Conservation (phyloP, 1,284 basidiomycete genomes). For the Leccinum angustisporum region DNA sequence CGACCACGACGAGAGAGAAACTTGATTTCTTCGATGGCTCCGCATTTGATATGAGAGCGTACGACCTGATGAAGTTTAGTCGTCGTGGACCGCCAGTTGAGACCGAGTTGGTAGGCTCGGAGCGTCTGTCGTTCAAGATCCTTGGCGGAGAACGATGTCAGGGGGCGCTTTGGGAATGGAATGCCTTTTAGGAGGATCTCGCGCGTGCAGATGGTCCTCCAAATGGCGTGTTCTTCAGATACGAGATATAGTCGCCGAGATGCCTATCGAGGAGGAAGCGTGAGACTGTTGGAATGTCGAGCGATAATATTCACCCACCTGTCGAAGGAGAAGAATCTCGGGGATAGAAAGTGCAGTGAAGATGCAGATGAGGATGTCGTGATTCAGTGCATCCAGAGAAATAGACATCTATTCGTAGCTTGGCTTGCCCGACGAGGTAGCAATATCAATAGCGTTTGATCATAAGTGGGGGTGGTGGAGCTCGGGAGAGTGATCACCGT, state of each 20-base stretch:
- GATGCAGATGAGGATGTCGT: constrained; percentile 52
- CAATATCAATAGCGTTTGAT: background rate
- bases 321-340: constrained; percentile 47
- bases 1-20: constrained; percentile 47
- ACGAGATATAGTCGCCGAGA: constrained; percentile 46
- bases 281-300: background rate
- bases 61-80: constrained; percentile 26
- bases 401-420: constrained; percentile 17
- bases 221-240: constrained; percentile 49
- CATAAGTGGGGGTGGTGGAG: too few relatives aligned
- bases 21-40: constrained; percentile 49
- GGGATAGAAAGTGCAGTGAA: constrained; percentile 46
- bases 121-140: constrained; percentile 47
- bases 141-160: constrained; percentile 35
- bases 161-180: constrained; percentile 43
- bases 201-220: constrained; percentile 48
- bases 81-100: constrained; percentile 43
- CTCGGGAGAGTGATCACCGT: background rate
- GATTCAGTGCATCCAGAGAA: constrained; percentile 32
- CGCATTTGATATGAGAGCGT: constrained; percentile 35
- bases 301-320: constrained; percentile 36
- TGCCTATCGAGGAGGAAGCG: constrained; percentile 37
- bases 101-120: constrained; percentile 44
- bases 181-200: constrained; percentile 45
- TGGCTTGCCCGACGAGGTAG: background rate